Evolutionary conservation across 1,284 basidiomycete species (phyloP), one percentile per base, ranked within the genome.

Genomic region (Trametes polyzona): DNA sequence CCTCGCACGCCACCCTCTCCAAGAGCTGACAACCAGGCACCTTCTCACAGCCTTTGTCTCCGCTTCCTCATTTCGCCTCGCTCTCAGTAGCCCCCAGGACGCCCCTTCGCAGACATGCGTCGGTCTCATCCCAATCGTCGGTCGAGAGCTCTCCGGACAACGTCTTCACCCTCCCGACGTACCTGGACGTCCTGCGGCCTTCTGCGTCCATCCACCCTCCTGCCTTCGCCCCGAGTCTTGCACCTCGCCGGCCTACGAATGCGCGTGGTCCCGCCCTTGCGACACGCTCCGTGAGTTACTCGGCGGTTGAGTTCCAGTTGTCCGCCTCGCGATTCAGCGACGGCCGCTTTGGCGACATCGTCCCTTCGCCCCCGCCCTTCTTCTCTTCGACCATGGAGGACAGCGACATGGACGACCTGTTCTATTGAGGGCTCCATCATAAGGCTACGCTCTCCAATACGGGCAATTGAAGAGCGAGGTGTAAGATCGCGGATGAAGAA

Each of bases 61-160:
- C 77, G 23, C 74, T 77, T 23, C 70, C 75, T 44, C 72, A 79
- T 55, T 78, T 83, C 63, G 77, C 80, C 49, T 76, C 76, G 19
- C 73, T 85, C n/a, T 78, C 82, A 43, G 75, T 84, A 50, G 74
- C 77, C 10, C 82, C 82, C 24, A 73, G 77, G 60, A 81, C 81
- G 21, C 82, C 81, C 32, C 71, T 73, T 44, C 77, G 76, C 49
- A 73, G 74, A 59, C 73, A 63, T 42, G 59, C 64, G 16, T 69
- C 70, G 19, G 76, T 81, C 61, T 80, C 81, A 1, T 81, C 84
- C 12, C 70, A 73, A 21, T 84, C 82, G 4, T 85, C 84, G 9
- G 57, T 82, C 42, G 82, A 84, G 63, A 87, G 87, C 35, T 80
- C 82, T 1, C 84, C 83, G 19, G 81, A 83, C 63, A 71, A 74